These are phyloP conservation scores for Platanus orientalis DNA, from an alignment of 164 flowering plant species.

Conservation along the genomic window DNA sequence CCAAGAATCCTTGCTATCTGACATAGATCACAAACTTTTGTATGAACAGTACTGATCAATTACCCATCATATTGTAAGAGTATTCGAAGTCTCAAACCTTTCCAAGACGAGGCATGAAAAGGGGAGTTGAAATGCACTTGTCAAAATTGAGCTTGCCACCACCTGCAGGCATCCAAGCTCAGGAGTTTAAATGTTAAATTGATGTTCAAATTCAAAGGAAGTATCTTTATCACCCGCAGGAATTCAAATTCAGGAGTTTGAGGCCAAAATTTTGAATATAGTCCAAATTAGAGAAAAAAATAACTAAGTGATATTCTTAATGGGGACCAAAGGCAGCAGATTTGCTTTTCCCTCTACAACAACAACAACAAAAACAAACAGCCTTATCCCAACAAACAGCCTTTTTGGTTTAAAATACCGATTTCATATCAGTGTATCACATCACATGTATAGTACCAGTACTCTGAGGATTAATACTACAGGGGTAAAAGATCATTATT, in stretches of 20 bases:
- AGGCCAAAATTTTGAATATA: slow-evolving; percentile 4
- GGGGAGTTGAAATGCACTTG: slow-evolving; percentile 72
- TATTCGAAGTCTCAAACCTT: slow-evolving; percentile 42
- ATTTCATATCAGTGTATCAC: no score
- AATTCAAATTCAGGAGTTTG: slow-evolving; percentile 6
- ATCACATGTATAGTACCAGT: no score
- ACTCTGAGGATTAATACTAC: no score
- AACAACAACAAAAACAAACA: no score
- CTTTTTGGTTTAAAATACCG: no score
- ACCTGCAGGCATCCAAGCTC: slow-evolving; percentile 39
- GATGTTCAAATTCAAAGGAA: no score
- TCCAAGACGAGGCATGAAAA: slow-evolving; percentile 58
- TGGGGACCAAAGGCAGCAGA: no score
- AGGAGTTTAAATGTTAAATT: slow-evolving; percentile 3
- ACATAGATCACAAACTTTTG: slow-evolving; percentile 4
- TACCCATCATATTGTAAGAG: slow-evolving; percentile 1
- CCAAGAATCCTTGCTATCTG: slow-evolving; percentile 77
- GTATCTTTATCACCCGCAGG: slow-evolving; percentile 67
- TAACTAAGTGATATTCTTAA: background rate
- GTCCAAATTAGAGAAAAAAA: background rate
- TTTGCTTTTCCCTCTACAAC: no score
- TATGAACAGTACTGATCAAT: background rate
- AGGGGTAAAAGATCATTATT: no score
- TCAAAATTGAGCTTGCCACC: slow-evolving; percentile 69
- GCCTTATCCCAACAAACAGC: no score